Conservation (phyloP, 305 asterid genomes). For the Fraxinus paxiana region DNA sequence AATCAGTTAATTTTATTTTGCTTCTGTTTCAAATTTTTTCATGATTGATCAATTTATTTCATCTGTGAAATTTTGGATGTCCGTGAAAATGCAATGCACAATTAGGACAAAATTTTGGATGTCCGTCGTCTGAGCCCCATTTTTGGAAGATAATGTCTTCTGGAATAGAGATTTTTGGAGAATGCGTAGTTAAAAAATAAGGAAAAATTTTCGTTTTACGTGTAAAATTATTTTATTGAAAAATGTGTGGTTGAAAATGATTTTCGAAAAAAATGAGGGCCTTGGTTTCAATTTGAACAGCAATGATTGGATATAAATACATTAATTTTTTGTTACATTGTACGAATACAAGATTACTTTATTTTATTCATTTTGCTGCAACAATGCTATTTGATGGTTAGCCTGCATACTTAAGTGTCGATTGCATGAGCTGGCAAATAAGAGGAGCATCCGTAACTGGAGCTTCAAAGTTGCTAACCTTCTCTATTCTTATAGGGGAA, state of each 20-base stretch:
- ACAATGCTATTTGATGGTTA: background rate
- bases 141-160: too few species aligned
- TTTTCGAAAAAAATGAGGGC: too few species aligned
- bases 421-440: constrained; percentile 47
- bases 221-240: too few species aligned
- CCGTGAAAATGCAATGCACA: background rate
- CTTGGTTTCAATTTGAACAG: background rate
- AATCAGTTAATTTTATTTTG: background rate
- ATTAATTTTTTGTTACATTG: background rate
- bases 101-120: background rate
- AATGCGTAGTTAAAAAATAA: too few species aligned
- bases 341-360: background rate
- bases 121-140: background rate
- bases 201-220: too few species aligned
- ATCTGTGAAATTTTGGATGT: background rate
- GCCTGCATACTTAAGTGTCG: constrained; percentile 55
- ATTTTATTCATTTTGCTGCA: background rate
- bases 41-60: background rate
- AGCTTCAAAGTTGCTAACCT: constrained; percentile 84
- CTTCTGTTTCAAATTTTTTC: background rate
- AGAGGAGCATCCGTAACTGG: constrained; percentile 69
- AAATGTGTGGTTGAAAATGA: too few species aligned
- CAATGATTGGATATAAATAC: background rate
- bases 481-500: constrained; percentile 83
- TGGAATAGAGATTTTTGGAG: too few species aligned